Evolutionary conservation across 352 stramenopile species (phyloP).

Genomic region (Blastocystis sp.): DNA sequence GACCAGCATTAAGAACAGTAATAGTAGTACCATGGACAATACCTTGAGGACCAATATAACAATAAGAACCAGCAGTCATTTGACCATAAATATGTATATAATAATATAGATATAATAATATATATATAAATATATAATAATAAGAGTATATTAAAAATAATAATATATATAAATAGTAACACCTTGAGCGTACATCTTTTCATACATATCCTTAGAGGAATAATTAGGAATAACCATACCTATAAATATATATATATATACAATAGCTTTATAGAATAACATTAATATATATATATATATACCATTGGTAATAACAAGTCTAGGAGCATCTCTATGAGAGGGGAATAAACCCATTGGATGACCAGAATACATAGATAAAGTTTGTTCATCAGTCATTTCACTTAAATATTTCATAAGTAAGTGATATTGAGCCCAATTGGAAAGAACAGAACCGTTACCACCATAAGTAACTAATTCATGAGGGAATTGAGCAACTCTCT

Average conservation of each 20-base stretch:
- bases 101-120: too few species aligned
- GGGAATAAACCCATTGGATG: conserved; percentile 64
- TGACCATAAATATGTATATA: conserved; percentile 67
- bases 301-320: conserved; percentile 64
- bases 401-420: conserved; percentile 63
- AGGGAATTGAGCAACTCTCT: conserved; percentile 60
- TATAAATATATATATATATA: too few species aligned
- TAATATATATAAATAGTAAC: too few species aligned
- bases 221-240: conserved; percentile 71
- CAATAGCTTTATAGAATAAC: too few species aligned
- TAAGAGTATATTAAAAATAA: too few species aligned
- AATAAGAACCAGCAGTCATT: conserved; percentile 68
- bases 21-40: conserved; percentile 70
- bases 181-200: conserved; percentile 63
- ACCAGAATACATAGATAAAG: conserved; percentile 64
- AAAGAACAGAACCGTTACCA: conserved; percentile 64
- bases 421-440: conserved; percentile 66
- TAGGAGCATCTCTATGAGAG: conserved; percentile 51
- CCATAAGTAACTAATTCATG: conserved; percentile 65
- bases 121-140: too few species aligned
- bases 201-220: conserved; percentile 58
- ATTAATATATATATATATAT: too few species aligned
- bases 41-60: conserved; percentile 65
- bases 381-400: conserved; percentile 63
- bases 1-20: conserved; percentile 62